Base-by-base conservation (phyloP, 176 grass and related monocot genomes). In the sorghum (Sorghum bicolor) region DNA sequence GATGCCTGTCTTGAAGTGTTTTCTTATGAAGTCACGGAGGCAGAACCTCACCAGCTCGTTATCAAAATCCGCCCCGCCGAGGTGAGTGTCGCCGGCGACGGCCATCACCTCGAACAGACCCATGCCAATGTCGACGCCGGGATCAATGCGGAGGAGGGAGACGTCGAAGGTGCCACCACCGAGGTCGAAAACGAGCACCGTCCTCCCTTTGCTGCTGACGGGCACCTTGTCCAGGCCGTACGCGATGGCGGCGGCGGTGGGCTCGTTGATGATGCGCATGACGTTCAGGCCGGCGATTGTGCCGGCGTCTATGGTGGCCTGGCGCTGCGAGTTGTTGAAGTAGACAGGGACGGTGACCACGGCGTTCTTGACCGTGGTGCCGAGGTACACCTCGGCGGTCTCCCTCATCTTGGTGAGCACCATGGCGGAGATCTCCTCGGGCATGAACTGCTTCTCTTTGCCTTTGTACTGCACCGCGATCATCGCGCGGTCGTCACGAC, bases 371-470 rank as follows among this genome's bases (percentile, higher is more conserved):
- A 92, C 37, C 0, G 36, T 58, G 17, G 16, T 29, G 45, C 69
- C 86, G 6, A 94, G 79, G 11, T 65, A 90, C 1, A 36, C 69
- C 78, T 90, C 88, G 0, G 92, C 92, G 1, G 80, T 81, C 26
- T 94, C 88, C 34, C 73, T 88, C 85, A 94, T 88, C 70, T 90
- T 93, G 29, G 17, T 64, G 9, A 94, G 78, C 20, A 94, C 86
- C 92, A 94, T 90, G 50, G 92, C 82, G 17, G 85, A 94, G 13
- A 94, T 94, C 78, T 90, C 85, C 68, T 94, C 88, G 3, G 91
- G 44, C 0, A 61, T 16, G 41, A 90, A 90, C 38, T 86, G 74
- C 39, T 64, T 94, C 83, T 85, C 80, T 31, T 87, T 76, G 20
- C 87, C 67, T 32, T 89, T 78, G 67, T 79, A 80, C 19, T 85